phyloP scores from a whole-genome alignment of 139 green algal species.

The Coelastrella sp. region DNA sequence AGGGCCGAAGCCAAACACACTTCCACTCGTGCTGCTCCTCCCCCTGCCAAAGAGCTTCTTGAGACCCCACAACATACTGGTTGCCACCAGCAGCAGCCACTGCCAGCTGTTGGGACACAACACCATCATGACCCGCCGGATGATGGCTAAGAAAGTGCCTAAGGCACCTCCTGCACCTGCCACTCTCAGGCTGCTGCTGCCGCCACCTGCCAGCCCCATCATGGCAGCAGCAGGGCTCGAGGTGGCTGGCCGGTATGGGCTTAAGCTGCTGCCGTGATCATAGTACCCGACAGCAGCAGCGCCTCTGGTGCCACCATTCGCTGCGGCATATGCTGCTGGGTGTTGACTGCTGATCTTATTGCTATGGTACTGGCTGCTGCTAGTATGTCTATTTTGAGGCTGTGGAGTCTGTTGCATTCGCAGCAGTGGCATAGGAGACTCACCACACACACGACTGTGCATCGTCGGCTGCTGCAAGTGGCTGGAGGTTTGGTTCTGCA shows the following conservation, averaged over 20 bases:
- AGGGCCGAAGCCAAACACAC: not conserved
- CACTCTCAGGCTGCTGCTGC: slow-evolving; percentile 3
- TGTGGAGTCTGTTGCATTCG: not conserved
- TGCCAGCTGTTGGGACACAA: slow-evolving; percentile 44
- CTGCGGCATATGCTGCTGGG: too few relatives aligned
- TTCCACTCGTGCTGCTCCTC: not conserved
- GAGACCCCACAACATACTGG: slow-evolving; percentile 17
- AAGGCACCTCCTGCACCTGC: not conserved
- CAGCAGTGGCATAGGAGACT: not conserved
- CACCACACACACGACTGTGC: not conserved
- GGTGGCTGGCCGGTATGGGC: not conserved
- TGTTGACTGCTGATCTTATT: too few relatives aligned
- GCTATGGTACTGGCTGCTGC: too few relatives aligned
- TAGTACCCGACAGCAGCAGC: not conserved
- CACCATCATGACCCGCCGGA: slow-evolving; percentile 20
- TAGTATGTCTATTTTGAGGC: not conserved
- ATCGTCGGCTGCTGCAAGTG: not conserved
- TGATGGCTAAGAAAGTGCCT: not conserved
- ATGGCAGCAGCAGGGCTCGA: not conserved
- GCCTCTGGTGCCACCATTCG: too few relatives aligned
- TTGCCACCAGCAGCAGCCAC: slow-evolving; percentile 43
- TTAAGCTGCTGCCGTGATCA: not conserved
- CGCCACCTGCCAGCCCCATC: not conserved
- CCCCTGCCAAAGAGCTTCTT: not conserved
- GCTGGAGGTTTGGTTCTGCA: not conserved